phyloP scores from a whole-genome alignment of 75 land plant genomes.

The Adiantum capillusveneris region DNA sequence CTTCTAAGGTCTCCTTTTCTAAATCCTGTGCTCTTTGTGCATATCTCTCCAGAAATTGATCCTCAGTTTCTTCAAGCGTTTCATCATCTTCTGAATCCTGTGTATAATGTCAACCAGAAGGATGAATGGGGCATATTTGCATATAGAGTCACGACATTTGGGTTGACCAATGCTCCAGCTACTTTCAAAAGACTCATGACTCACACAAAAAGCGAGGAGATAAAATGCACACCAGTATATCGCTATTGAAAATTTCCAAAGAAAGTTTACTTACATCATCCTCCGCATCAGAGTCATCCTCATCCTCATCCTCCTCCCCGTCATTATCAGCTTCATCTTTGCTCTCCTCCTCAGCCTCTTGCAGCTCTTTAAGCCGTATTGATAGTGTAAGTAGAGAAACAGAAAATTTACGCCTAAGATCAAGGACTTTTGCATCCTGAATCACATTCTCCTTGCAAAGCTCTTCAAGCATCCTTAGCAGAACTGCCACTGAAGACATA shows the following conservation, averaged over 20 bases:
- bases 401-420: conserved; percentile 33
- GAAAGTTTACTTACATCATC: conserved; percentile 1
- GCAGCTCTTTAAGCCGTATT: conserved; percentile 49
- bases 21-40: conserved; percentile 62
- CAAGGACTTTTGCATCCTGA: conserved; percentile 4
- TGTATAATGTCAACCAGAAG: no score
- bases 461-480: conserved; percentile 40
- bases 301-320: conserved; percentile 28
- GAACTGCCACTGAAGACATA: conserved; percentile 10
- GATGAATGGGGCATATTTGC: no score
- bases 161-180: no score
- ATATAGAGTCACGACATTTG: no score
- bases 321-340: conserved; percentile 28
- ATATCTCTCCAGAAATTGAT: conserved; percentile 70
- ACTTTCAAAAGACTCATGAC: no score
- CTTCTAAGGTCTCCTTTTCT: conserved; percentile 36
- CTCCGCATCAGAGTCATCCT: conserved; percentile 29
- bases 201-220: no score
- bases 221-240: no score
- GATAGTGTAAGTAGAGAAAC: conserved; percentile 45
- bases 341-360: conserved; percentile 40
- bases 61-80: conserved; percentile 66
- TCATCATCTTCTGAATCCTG: conserved; percentile 74
- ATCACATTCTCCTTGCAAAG: conserved; percentile 17
- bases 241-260: no score